Evolutionary conservation across 768 basidiomycete species (phyloP), one percentile per base, ranked within the genome.

Genomic region (Collybiopsis luxurians): DNA sequence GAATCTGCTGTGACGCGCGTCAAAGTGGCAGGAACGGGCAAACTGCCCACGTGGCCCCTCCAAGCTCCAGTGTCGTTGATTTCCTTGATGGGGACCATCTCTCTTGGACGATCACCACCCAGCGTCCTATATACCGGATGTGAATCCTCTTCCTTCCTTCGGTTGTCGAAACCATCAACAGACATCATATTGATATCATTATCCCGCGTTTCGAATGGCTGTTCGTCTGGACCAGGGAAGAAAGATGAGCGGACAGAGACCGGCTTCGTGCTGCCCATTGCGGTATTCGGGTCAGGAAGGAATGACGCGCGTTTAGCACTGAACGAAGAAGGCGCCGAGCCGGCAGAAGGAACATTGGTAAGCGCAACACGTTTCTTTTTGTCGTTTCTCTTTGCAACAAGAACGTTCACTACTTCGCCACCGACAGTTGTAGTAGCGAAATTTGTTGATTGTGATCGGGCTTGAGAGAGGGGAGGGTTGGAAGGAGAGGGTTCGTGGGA

Each of bases 301-400:
- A 75, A 65, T 44, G 73, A 70, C 15, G 68, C 69, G 26, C 74
- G 74, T 58, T 74, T 78, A 43, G 3, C 21, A 72, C 23, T 40
- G 69, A 23, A 67, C 63, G 12, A 73, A 66, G 24, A 66, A 63
- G 12, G 64, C 59, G 34, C 59, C 57, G 56, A 60, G 58, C 53
- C 65, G 6, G 67, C 58, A 24, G 68, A 63, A 1, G 63, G 58
- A 23, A 59, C 50, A 21, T 63, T 63, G 3, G 64, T 67, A 10
- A 74, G 64, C 44, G 66, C 66, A 13, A 63, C 69, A 49, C 89
- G 81, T 67, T 87, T 89, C 73, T 90, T 89, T 55, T 73, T 70
- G 6, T 72, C 74, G 28, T 75, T 83, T 55, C 89, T 81, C 67
- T 90, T 90, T 48, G 89, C 89, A 7, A 91, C 84, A 12, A 92